Evolutionary conservation across 495 filamentous ascomycete genomes (phyloP).

Genomic region (Penicillium ochrochloron): DNA sequence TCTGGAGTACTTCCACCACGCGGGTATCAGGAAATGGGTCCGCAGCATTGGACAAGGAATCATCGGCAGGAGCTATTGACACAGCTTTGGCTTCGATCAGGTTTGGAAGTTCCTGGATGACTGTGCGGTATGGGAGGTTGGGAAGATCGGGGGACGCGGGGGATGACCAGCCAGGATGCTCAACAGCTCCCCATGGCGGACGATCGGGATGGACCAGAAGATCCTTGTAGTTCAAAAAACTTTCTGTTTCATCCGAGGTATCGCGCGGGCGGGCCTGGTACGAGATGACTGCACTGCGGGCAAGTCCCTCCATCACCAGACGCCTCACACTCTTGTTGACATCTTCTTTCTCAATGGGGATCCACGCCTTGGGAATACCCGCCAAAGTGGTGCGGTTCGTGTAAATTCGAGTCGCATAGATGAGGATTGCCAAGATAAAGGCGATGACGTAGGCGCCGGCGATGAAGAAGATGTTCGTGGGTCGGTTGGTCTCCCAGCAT

Average conservation of each 20-base stretch:
- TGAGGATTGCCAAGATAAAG: slow-evolving; percentile 67
- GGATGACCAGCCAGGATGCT: slow-evolving; percentile 89
- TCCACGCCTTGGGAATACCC: slow-evolving; percentile 81
- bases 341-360: slow-evolving; percentile 78
- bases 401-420: slow-evolving; percentile 89
- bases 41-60: slow-evolving; percentile 27
- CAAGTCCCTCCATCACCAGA: slow-evolving; percentile 72
- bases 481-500: slow-evolving; percentile 62
- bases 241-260: slow-evolving; percentile 35
- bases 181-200: slow-evolving; percentile 78
- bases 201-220: slow-evolving; percentile 41
- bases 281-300: slow-evolving; percentile 79
- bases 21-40: slow-evolving; percentile 59
- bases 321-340: slow-evolving; percentile 71
- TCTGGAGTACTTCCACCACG: slow-evolving; percentile 70
- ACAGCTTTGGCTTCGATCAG: slow-evolving; percentile 93
- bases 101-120: slow-evolving; percentile 87
- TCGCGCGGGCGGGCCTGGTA: slow-evolving; percentile 75
- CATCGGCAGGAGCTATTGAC: slow-evolving; percentile 73
- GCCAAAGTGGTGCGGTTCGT: slow-evolving; percentile 77
- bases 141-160: slow-evolving; percentile 74
- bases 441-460: slow-evolving; percentile 78
- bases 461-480: slow-evolving; percentile 85
- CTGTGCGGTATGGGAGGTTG: slow-evolving; percentile 75
- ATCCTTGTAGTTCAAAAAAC: slow-evolving; percentile 35